phyloP scores from a whole-genome alignment of 306 rosid species.

The Mimosa bimucronata region DNA sequence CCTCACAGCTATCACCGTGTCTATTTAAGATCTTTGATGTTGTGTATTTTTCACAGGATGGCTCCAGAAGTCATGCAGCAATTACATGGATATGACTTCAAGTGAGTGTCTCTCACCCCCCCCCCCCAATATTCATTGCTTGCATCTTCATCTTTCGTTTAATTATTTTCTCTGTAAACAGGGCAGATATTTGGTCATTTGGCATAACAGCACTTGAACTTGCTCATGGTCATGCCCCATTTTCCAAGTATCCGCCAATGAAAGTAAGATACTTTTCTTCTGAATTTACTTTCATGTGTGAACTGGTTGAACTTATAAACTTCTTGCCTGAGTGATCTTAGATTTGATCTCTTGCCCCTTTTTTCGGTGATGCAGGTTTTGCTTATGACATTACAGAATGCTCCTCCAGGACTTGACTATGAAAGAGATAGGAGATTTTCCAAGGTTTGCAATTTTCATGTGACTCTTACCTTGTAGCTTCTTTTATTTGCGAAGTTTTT shows the following conservation, averaged over 20 bases:
- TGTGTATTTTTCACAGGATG: constrained; percentile 70
- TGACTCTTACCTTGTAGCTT: constrained; percentile 35
- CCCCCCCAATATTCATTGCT: constrained; percentile 12
- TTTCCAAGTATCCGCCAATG: constrained; percentile 97
- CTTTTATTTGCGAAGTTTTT: constrained; percentile 21
- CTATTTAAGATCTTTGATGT: constrained; percentile 25
- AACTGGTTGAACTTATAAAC: constrained; percentile 6
- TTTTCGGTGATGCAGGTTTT: constrained; percentile 68
- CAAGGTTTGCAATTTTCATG: constrained; percentile 69
- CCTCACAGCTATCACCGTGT: constrained; percentile 18
- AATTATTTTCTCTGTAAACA: constrained; percentile 49
- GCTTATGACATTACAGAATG: constrained; percentile 96
- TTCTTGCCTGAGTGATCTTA: constrained; percentile 28
- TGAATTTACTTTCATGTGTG: constrained; percentile 25
- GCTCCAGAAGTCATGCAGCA: constrained; percentile 99
- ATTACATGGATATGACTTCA: constrained; percentile 96
- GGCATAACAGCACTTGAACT: constrained; percentile 99
- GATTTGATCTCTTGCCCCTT: constrained; percentile 23
- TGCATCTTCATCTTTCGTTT: constrained; percentile 4
- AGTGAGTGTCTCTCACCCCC: constrained; percentile 59
- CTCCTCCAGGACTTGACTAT: constrained; percentile 98
- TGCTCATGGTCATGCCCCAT: constrained; percentile 99
- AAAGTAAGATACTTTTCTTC: constrained; percentile 61
- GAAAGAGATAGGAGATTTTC: constrained; percentile 97
- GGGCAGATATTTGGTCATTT: constrained; percentile 98